Base-by-base conservation (phyloP, 2,329 filamentous ascomycete genomes). In the Nemania sp. region DNA sequence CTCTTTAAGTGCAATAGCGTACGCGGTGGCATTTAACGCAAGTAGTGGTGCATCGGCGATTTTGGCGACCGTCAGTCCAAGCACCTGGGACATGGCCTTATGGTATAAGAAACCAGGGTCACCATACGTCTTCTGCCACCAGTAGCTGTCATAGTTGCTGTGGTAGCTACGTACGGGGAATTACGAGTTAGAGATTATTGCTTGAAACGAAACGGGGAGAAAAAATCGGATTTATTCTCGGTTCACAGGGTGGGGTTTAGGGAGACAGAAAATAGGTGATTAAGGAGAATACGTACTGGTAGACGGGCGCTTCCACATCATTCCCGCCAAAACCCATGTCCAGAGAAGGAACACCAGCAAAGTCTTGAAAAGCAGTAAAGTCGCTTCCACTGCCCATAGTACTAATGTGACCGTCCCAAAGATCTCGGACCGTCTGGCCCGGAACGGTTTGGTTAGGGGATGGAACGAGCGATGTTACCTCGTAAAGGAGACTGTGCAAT, bases 121-220 rank as follows among this genome's bases (percentile, higher is more conserved):
- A 49, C 93, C 93, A 70, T 88, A 96, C 26, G 86, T 87, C 62
- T 90, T 86, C 93, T 97, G 97, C 94, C 94, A 97, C 79, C 91
- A 84, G 79, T 94, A 96, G 75, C 90, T 93, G 78, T 97, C 94
- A 79, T 97, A 97, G 82, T 97, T 97, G 78, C 90, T 91, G 81
- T 97, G 94, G 79, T 97, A 97, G 43, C 67, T 70, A 56, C 22
- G 43, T 7, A 20, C 1, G 6, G 8, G 22, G 2, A 43, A 38
- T 35, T 1, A 29, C 11, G 15, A 18, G 64, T 67, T 58, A 67
- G 67, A 41, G 29, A 53, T 41, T n/a, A 29, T 38, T 52, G 3
- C 51, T 26, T 20, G 6, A 26, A 22, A 13, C 3, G 13, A 35
- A 24, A n/a, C n/a, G n/a, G n/a, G n/a, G n/a, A n/a, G n/a, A n/a